Conservation (phyloP, 257 asterid species). For the Jacaranda copaia region DNA sequence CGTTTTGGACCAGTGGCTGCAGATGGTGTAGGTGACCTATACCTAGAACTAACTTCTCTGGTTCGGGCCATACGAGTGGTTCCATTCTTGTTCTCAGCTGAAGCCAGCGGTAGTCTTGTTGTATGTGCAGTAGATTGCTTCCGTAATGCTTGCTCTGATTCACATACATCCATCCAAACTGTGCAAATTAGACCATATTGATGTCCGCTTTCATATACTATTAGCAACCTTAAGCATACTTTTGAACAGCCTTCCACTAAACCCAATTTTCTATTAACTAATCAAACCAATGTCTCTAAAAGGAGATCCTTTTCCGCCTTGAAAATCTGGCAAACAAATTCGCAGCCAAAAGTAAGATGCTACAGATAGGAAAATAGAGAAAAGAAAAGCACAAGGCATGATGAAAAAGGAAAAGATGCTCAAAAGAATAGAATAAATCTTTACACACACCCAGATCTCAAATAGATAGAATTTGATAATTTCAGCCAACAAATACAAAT, state of each 20-base stretch:
- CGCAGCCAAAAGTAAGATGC: slow-evolving; percentile 55
- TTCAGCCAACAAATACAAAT: slow-evolving; percentile 43
- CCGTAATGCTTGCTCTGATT: slow-evolving; percentile 58
- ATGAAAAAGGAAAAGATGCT: slow-evolving; percentile 55
- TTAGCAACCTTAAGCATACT: slow-evolving; percentile 37
- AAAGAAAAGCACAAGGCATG: slow-evolving; percentile 36
- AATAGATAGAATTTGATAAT: slow-evolving; percentile 42
- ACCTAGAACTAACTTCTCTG: slow-evolving; percentile 82
- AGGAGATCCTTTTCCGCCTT: slow-evolving; percentile 48
- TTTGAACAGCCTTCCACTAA: slow-evolving; percentile 38
- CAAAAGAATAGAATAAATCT: slow-evolving; percentile 66
- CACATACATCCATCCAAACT: slow-evolving; percentile 76
- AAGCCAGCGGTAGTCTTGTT: slow-evolving; percentile 51
- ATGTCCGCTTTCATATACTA: slow-evolving; percentile 46
- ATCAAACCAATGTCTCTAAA: slow-evolving; percentile 42
- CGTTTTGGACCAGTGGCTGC: slow-evolving; percentile 60
- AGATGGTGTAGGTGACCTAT: slow-evolving; percentile 72
- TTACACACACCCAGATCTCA: slow-evolving; percentile 68
- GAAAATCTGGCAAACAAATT: slow-evolving; percentile 61
- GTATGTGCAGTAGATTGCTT: slow-evolving; percentile 56
- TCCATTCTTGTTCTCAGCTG: slow-evolving; percentile 73
- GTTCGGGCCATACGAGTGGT: slow-evolving; percentile 48
- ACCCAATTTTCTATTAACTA: slow-evolving; percentile 42
- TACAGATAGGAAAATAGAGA: slow-evolving; percentile 46
- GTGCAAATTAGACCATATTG: slow-evolving; percentile 62